Percentiles rank a stretch among this genome's conserved stretches.
Evolutionary conservation across 768 basidiomycete species (phyloP).

Genomic region (Candolleomyces eurysporus): DNA sequence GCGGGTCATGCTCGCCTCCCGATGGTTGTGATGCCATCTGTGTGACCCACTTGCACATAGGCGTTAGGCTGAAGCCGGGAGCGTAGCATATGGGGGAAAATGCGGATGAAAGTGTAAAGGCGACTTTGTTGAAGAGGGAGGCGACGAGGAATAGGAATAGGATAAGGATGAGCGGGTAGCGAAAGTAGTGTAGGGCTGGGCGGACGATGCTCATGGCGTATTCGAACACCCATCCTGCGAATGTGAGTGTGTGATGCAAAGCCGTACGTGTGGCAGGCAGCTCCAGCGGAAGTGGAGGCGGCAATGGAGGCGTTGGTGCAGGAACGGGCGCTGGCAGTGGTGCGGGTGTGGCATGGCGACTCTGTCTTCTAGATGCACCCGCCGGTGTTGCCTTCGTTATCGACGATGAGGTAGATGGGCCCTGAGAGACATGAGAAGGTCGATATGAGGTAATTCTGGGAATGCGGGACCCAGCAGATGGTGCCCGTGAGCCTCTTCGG

Average conservation of each 20-base stretch:
- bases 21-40: not conserved
- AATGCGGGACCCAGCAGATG: too few relatives aligned
- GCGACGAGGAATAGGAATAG: constrained; percentile 52
- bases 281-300: too few relatives aligned
- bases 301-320: too few relatives aligned
- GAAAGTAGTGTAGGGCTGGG: constrained; percentile 49
- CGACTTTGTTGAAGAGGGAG: constrained; percentile 37
- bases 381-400: too few relatives aligned
- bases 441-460: too few relatives aligned
- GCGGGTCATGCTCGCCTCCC: constrained; percentile 4
- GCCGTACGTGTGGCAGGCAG: not conserved
- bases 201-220: constrained; percentile 51
- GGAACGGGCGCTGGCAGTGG: too few relatives aligned
- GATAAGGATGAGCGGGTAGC: constrained; percentile 53
- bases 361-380: too few relatives aligned
- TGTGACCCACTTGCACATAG: constrained; percentile 35
- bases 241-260: constrained; percentile 9
- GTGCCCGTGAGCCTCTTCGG: too few relatives aligned
- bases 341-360: too few relatives aligned
- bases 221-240: too few relatives aligned
- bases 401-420: too few relatives aligned
- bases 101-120: constrained; percentile 40
- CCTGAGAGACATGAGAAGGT: too few relatives aligned
- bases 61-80: constrained; percentile 52
- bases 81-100: constrained; percentile 61